phyloP scores from a whole-genome alignment of 371 early-diverging fungal species.

The Mortierella sp. region DNA sequence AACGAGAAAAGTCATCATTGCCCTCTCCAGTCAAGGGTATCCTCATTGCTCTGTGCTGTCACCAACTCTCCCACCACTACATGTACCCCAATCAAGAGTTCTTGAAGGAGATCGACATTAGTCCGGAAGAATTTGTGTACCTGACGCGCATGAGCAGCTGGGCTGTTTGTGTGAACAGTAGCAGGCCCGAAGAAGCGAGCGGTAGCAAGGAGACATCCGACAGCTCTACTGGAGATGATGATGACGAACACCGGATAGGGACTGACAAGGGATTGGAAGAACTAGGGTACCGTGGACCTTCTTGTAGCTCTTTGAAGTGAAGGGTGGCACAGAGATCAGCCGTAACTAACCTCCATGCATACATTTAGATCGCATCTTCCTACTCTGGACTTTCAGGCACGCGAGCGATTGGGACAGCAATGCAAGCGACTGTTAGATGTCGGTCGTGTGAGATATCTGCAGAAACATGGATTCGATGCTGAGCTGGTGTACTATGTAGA shows the following conservation, averaged over 20 bases:
- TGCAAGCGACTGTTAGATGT: constrained; percentile 81
- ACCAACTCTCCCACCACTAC: constrained; percentile 84
- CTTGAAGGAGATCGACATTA: constrained; percentile 62
- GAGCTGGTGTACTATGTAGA: constrained; percentile 77
- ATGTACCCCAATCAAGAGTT: constrained; percentile 78
- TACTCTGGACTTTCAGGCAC: constrained; percentile 64
- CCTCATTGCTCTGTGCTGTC: constrained; percentile 92
- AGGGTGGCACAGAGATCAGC: background rate
- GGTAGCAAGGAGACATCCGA: background rate
- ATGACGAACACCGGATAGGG: constrained; percentile 56
- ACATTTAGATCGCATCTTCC: constrained; percentile 64
- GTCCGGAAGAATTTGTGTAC: constrained; percentile 65
- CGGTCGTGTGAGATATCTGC: constrained; percentile 70
- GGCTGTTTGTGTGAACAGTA: constrained; percentile 71
- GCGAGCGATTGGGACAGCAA: constrained; percentile 75
- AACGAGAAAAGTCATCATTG: constrained; percentile 15
- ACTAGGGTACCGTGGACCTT: constrained; percentile 53
- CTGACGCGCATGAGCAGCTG: constrained; percentile 77
- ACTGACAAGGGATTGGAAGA: constrained; percentile 61
- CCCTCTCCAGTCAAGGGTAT: constrained; percentile 72
- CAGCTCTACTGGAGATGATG: constrained; percentile 50
- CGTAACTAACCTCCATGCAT: background rate
- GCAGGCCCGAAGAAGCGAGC: constrained; percentile 24
- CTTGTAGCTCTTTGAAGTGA: background rate
- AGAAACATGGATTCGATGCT: constrained; percentile 64